These are phyloP conservation scores for Wallacemonas collosoma DNA, from an alignment of 208 protist genomes.

Conservation along the genomic window DNA sequence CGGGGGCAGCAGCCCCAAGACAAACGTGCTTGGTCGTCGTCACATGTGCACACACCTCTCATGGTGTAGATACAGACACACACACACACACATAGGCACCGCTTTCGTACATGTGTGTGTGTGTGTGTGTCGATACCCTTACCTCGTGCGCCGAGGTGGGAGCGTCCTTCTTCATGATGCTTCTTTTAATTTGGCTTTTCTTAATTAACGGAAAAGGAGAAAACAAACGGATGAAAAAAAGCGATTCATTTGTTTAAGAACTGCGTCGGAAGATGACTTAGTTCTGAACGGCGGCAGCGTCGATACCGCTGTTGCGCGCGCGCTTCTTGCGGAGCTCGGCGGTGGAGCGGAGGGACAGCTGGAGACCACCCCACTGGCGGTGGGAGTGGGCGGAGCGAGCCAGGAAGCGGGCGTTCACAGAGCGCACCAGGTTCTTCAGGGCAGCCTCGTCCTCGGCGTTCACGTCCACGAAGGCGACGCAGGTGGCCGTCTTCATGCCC, in stretches of 20 bases:
- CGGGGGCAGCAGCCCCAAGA: too few species aligned
- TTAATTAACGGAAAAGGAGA: slow-evolving; percentile 25
- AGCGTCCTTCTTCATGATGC: background rate
- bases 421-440: slow-evolving; percentile 93
- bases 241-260: slow-evolving; percentile 19
- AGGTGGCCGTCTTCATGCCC: slow-evolving; percentile 96
- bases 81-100: too few species aligned
- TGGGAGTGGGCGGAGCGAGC: slow-evolving; percentile 90
- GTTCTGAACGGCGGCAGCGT: slow-evolving; percentile 55
- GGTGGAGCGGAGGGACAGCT: slow-evolving; percentile 83
- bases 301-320: slow-evolving; percentile 60
- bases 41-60: too few species aligned
- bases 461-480: slow-evolving; percentile 96
- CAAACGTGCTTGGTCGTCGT: too few species aligned
- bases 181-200: slow-evolving; percentile 19
- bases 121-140: too few species aligned
- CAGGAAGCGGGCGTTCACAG: slow-evolving; percentile 95
- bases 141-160: background rate
- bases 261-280: background rate
- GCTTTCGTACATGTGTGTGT: background rate
- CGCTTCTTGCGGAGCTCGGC: slow-evolving; percentile 86
- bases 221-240: slow-evolving; percentile 28
- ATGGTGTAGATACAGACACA: too few species aligned
- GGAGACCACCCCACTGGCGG: slow-evolving; percentile 94
- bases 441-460: slow-evolving; percentile 92